Evolutionary conservation across 441 rosid species (phyloP).

Genomic region (Cnidoscolus chayamansa): DNA sequence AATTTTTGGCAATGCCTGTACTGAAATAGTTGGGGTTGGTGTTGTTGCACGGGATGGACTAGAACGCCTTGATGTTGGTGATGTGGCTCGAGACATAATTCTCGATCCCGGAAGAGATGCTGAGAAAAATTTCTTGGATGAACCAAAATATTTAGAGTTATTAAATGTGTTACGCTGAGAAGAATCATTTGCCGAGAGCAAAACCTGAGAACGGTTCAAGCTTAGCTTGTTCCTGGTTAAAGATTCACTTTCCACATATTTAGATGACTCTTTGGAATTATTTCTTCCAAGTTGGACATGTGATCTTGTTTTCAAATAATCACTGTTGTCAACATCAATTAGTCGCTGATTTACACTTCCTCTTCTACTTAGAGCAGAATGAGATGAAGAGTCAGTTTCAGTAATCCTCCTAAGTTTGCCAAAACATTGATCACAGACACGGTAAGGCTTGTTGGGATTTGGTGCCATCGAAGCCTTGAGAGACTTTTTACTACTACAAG

Average conservation of each 20-base stretch:
- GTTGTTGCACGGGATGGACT: conserved; percentile 97
- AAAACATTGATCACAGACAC: conserved; percentile 89
- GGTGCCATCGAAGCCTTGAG: conserved; percentile 97
- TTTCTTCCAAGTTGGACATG: conserved; percentile 71
- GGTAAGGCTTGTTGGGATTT: conserved; percentile 82
- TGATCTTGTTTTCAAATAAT: conserved; percentile 68
- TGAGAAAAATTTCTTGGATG: conserved; percentile 92
- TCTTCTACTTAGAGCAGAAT: conserved; percentile 74
- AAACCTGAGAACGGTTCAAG: conserved; percentile 80
- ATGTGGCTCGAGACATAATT: conserved; percentile 95
- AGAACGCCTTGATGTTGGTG: conserved; percentile 87
- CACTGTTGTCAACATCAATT: conserved; percentile 57
- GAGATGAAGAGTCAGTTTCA: conserved; percentile 58
- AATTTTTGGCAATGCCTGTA: conserved; percentile 65
- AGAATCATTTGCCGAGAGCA: conserved; percentile 69
- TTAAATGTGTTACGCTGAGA: conserved; percentile 72
- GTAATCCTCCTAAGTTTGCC: conserved; percentile 65
- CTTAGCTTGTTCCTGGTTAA: conserved; percentile 59
- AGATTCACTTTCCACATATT: conserved; percentile 55
- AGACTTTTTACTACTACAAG: conserved; percentile 83
- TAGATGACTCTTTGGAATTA: conserved; percentile 69
- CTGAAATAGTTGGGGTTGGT: conserved; percentile 78
- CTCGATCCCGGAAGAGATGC: conserved; percentile 98
- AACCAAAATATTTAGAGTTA: conserved; percentile 76
- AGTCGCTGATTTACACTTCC: conserved; percentile 68